Base-by-base conservation (phyloP, 2,329 filamentous ascomycete genomes). In the Aspergillus fijiensis region DNA sequence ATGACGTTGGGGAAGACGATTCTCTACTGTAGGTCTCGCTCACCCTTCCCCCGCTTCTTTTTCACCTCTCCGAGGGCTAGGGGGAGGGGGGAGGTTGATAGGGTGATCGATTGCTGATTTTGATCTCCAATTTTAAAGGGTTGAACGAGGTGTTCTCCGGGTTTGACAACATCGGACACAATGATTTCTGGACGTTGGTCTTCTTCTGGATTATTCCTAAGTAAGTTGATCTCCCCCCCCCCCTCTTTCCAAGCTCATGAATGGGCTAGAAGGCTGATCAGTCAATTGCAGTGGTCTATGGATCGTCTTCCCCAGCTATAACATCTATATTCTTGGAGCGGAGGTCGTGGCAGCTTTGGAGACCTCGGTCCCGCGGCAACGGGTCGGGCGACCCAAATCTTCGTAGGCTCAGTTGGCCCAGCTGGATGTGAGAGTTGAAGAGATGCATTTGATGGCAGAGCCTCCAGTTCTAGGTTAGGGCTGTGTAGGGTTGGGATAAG, bases 1-100 rank as follows among this genome's bases (percentile, higher is more conserved):
- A 85, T 89, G 81, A 90, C 88, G 2, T 70, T 89, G 21, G 85
- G 84, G 69, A 90, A 90, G 79, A 90, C 88, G 2, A 68, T 87
- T 27, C 71, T 91, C 5, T 90, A 90, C 67, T 85, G 87, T 87
- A 66, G 78, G 82, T 79, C 64, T 5, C 5, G 2, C 6, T 19
- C 16, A 5, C 16, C 39, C 16, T 1, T 1, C 3, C 5, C 54
- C 27, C 27, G 14, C 33, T 5, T 11, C 11, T n/a, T 47, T 47
- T 14, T 9, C 5, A 27, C 7, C 27, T 27, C 27, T 9, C 7
- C 27, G 27, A 27, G 27, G 25, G 25, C 25, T 27, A 1, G 21
- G 21, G 21, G 21, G 21, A 2, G 25, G 3, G 25, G 21, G 31
- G 9, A 19, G 1, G 16, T 16, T 1, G 11, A 19, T n/a, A 39